These are phyloP conservation scores for Thelonectria discophora DNA, from an alignment of 2,329 filamentous ascomycete species.

Conservation along the genomic window DNA sequence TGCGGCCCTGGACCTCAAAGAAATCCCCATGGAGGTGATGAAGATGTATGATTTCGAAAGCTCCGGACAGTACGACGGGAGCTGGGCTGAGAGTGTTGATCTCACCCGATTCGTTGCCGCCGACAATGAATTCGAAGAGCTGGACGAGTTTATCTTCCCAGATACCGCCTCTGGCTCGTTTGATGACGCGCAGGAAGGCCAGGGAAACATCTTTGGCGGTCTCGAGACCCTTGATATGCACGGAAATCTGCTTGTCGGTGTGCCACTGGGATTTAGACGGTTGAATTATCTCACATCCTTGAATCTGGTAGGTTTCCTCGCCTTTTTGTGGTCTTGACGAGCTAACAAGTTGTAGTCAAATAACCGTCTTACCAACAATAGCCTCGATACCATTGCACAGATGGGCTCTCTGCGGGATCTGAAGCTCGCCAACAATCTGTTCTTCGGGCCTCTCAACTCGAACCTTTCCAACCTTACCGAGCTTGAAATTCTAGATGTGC, in stretches of 20 bases:
- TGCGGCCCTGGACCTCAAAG: conserved; percentile 79
- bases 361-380: conserved; percentile 79
- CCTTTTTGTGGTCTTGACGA: background rate
- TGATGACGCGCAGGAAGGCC: conserved; percentile 70
- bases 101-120: conserved; percentile 84
- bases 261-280: conserved; percentile 80
- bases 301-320: conserved; percentile 71
- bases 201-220: conserved; percentile 81
- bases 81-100: conserved; percentile 94
- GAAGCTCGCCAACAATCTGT: conserved; percentile 79
- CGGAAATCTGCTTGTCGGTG: conserved; percentile 76
- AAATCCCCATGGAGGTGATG: conserved; percentile 83
- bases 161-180: conserved; percentile 68
- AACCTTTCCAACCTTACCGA: conserved; percentile 71
- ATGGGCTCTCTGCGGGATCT: conserved; percentile 79
- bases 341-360: conserved; percentile 66
- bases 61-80: conserved; percentile 67
- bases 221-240: conserved; percentile 86
- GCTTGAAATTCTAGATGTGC: conserved; percentile 83
- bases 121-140: conserved; percentile 83
- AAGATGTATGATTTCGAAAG: conserved; percentile 88
- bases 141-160: conserved; percentile 81
- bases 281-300: conserved; percentile 79
- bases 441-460: conserved; percentile 73
- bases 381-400: conserved; percentile 77